phyloP scores from a whole-genome alignment of 257 asterid species.

The Solanum neorickii region DNA sequence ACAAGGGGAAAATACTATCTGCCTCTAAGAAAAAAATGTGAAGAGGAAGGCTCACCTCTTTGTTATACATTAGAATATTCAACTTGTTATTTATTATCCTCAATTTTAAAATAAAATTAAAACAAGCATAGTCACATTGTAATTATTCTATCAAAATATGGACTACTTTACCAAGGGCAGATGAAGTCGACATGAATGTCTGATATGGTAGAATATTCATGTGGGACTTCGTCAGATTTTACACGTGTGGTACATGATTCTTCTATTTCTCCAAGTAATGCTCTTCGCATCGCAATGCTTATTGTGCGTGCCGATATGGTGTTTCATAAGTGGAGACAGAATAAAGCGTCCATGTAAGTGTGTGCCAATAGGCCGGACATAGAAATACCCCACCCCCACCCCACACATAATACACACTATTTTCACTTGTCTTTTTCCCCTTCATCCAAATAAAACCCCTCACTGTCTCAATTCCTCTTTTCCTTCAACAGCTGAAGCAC shows the following conservation, averaged over 20 bases:
- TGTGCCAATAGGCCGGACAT: not conserved
- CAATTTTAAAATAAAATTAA: too few relatives aligned
- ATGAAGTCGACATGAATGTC: not conserved
- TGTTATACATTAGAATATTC: not conserved
- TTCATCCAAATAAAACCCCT: not conserved
- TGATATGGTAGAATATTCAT: too few relatives aligned
- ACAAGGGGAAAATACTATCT: not conserved
- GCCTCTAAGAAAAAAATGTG: not conserved
- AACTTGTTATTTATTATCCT: not conserved
- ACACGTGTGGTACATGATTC: too few relatives aligned
- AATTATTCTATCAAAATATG: not conserved
- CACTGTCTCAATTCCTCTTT: not conserved
- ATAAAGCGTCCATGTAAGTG: not conserved
- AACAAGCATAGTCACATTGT: not conserved
- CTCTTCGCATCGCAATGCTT: too few relatives aligned
- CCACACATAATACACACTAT: not conserved
- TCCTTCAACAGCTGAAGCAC: not conserved
- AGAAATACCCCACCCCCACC: not conserved
- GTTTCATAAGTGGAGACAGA: too few relatives aligned
- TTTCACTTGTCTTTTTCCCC: not conserved
- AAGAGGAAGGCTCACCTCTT: not conserved
- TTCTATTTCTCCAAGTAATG: too few relatives aligned
- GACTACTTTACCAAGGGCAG: not conserved
- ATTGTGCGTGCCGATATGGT: too few relatives aligned
- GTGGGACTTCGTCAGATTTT: too few relatives aligned